phyloP scores from a whole-genome alignment of 2,329 filamentous ascomycete species.

The Sporothrix phasma region DNA sequence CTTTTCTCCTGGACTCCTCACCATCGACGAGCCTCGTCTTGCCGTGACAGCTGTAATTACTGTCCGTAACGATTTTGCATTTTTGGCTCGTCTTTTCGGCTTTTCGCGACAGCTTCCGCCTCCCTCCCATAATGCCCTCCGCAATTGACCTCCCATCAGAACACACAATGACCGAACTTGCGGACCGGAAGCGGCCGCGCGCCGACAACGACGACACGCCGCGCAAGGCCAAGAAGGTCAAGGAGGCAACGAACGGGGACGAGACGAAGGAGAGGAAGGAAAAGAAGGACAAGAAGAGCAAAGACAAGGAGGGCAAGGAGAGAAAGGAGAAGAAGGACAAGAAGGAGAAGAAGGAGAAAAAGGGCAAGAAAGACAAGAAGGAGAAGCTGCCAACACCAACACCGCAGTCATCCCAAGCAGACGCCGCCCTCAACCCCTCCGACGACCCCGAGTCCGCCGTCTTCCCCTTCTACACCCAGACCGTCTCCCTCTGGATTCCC shows the following conservation, averaged over 20 bases:
- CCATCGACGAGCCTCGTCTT: not conserved
- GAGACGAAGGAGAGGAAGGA: constrained; percentile 2
- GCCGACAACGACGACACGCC: constrained; percentile 9
- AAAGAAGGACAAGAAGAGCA: constrained; percentile 9
- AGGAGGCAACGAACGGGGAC: constrained; percentile 5
- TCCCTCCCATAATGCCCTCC: constrained; percentile 12
- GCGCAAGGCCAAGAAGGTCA: constrained; percentile 16
- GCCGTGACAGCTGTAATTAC: not conserved
- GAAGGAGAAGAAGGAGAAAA: not conserved
- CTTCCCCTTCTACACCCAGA: constrained; percentile 70
- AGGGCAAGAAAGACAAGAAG: not conserved
- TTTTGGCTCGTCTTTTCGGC: not conserved
- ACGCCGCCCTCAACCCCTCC: not conserved
- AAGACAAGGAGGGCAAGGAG: not conserved
- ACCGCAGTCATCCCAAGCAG: not conserved
- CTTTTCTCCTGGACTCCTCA: constrained; percentile 4
- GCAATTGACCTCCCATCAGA: not conserved
- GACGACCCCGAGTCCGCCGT: not conserved
- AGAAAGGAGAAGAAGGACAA: not conserved
- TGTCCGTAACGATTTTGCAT: not conserved
- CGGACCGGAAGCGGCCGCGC: constrained; percentile 11
- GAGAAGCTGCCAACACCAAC: not conserved
- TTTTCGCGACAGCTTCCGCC: not conserved
- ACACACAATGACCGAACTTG: constrained; percentile 4
- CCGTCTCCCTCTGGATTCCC: constrained; percentile 69